Evolutionary conservation across 2,329 filamentous ascomycete genomes (phyloP).

Genomic region (Paecilomyces fulvus): DNA sequence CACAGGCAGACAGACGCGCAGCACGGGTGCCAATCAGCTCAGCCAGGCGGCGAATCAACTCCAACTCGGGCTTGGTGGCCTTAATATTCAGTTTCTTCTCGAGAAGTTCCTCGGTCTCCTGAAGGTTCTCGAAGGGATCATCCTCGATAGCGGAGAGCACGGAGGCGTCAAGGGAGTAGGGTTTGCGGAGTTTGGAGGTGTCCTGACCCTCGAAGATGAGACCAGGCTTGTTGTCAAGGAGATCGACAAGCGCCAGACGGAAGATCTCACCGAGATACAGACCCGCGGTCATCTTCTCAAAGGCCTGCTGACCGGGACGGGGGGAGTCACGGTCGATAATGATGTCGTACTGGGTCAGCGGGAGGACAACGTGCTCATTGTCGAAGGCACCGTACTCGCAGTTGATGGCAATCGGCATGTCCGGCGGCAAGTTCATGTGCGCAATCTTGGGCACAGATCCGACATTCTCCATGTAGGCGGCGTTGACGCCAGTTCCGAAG

Average conservation of each 20-base stretch:
- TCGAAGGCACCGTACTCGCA: slow-evolving; percentile 97
- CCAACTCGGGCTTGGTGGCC: slow-evolving; percentile 69
- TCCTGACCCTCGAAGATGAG: slow-evolving; percentile 80
- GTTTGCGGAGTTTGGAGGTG: slow-evolving; percentile 67
- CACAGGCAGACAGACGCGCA: slow-evolving; percentile 85
- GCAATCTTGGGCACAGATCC: slow-evolving; percentile 90
- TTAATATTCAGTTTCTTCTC: slow-evolving; percentile 63
- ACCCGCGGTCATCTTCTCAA: slow-evolving; percentile 97
- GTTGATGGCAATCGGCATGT: slow-evolving; percentile 88
- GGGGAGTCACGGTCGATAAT: slow-evolving; percentile 87
- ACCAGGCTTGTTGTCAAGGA: slow-evolving; percentile 67
- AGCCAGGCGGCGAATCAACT: slow-evolving; percentile 78
- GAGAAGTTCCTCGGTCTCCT: slow-evolving; percentile 79
- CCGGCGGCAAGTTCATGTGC: slow-evolving; percentile 76
- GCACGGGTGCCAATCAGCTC: slow-evolving; percentile 93
- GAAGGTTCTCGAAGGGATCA: slow-evolving; percentile 91
- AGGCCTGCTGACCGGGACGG: slow-evolving; percentile 85
- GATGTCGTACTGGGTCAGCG: slow-evolving; percentile 75
- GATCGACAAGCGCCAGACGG: slow-evolving; percentile 74
- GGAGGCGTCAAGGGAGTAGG: slow-evolving; percentile 85
- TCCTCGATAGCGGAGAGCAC: slow-evolving; percentile 92
- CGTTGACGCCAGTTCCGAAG: slow-evolving; percentile 96
- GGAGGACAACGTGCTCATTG: slow-evolving; percentile 82
- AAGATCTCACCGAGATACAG: slow-evolving; percentile 93
- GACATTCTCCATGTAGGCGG: slow-evolving; percentile 92